phyloP scores from a whole-genome alignment of 2,329 filamentous ascomycete species.

The Pezicula radicicola region DNA sequence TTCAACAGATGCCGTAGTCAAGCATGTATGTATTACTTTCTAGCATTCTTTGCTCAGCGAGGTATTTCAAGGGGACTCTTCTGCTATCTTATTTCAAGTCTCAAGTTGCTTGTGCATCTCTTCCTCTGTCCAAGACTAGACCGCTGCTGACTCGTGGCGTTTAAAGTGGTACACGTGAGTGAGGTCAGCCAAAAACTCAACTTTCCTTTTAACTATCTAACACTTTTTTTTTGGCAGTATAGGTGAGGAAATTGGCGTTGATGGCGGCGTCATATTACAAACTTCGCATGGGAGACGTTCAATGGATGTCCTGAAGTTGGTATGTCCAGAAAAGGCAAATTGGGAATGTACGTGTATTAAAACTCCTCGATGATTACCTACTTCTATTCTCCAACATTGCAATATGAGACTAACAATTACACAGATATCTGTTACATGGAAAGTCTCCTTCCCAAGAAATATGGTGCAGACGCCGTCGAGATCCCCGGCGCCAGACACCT shows the following conservation, averaged over 20 bases:
- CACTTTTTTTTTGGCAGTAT: constrained; percentile 49
- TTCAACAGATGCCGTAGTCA: constrained; percentile 72
- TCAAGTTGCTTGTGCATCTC: no score
- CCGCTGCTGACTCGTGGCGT: no score
- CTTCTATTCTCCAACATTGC: neutral
- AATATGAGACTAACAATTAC: neutral
- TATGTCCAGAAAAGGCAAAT: constrained; percentile 82
- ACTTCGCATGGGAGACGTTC: constrained; percentile 88
- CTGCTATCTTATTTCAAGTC: no score
- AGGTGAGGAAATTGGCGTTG: constrained; percentile 78
- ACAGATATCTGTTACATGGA: constrained; percentile 79
- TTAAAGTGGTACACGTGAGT: constrained; percentile 52
- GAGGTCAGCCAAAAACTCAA: neutral
- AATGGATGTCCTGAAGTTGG: constrained; percentile 78
- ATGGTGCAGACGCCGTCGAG: constrained; percentile 76
- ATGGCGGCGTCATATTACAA: constrained; percentile 79
- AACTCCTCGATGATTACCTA: neutral
- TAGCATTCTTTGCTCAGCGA: no score
- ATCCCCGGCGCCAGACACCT: constrained; percentile 75
- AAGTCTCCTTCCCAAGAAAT: constrained; percentile 70
- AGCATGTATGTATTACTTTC: constrained; percentile 42
- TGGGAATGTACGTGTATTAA: constrained; percentile 70
- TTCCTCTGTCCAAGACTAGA: no score
- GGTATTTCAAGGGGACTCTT: no score
- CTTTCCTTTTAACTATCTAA: neutral